phyloP scores from a whole-genome alignment of 257 asterid species.

The Lantana camara region DNA sequence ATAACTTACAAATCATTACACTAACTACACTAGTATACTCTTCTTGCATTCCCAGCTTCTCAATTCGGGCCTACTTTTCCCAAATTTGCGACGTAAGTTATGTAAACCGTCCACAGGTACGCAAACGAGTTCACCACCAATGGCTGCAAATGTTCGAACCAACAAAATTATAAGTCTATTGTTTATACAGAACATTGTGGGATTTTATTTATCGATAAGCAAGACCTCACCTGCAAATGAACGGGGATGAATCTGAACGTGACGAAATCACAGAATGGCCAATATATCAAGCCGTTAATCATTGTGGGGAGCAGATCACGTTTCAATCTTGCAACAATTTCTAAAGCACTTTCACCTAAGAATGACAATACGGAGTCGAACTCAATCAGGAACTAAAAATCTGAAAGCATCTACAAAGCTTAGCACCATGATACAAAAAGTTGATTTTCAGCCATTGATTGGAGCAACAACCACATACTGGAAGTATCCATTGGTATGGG shows the following conservation, averaged over 20 bases:
- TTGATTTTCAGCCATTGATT: not conserved
- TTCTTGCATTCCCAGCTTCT: not conserved
- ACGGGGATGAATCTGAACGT: constrained; percentile 88
- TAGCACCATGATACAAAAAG: too few species aligned
- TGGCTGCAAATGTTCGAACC: constrained; percentile 59
- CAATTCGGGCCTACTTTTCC: constrained; percentile 48
- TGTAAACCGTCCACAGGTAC: constrained; percentile 79
- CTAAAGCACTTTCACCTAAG: constrained; percentile 76
- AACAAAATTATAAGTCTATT: constrained; percentile 1
- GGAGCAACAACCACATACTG: too few species aligned
- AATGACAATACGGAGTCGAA: constrained; percentile 1
- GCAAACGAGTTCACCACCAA: constrained; percentile 78
- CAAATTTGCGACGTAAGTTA: constrained; percentile 79
- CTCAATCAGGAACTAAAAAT: not conserved
- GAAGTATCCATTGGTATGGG: too few species aligned
- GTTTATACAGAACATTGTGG: not conserved
- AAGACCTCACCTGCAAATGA: constrained; percentile 66
- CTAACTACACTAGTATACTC: not conserved
- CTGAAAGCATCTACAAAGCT: too few species aligned
- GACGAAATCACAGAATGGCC: constrained; percentile 88
- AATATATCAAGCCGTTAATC: constrained; percentile 67
- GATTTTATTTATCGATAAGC: not conserved
- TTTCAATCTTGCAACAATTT: constrained; percentile 73
- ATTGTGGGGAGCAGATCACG: constrained; percentile 81
- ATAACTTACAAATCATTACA: not conserved